Evolutionary conservation across 768 basidiomycete species (phyloP).

Genomic region (Russula virescens): DNA sequence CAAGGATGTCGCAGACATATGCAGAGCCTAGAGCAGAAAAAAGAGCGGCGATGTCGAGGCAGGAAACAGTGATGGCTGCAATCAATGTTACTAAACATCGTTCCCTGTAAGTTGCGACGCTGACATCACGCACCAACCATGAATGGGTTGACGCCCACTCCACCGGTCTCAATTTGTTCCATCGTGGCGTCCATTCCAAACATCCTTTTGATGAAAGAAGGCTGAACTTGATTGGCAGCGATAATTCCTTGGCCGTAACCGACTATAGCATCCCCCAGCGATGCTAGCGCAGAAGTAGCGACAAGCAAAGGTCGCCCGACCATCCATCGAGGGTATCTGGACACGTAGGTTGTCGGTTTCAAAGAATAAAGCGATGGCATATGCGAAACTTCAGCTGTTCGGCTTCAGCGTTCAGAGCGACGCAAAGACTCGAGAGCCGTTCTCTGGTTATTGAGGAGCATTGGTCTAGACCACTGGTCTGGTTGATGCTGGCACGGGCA

Average conservation of each 20-base stretch:
- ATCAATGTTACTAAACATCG: background rate
- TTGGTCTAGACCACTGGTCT: background rate
- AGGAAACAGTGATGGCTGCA: conserved; percentile 45
- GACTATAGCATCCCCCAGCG: conserved; percentile 52
- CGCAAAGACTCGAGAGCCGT: background rate
- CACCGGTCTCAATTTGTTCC: conserved; percentile 38
- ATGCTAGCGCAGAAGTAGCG: conserved; percentile 47
- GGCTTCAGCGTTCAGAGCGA: background rate
- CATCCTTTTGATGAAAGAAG: conserved; percentile 45
- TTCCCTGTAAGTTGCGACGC: background rate
- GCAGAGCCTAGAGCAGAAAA: conserved; percentile 42
- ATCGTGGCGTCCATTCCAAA: conserved; percentile 43
- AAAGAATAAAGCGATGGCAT: conserved; percentile 26
- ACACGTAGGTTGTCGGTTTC: conserved; percentile 36
- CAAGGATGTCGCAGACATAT: conserved; percentile 46
- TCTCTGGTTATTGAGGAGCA: background rate
- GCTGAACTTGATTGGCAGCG: conserved; percentile 47
- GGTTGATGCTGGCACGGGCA: background rate
- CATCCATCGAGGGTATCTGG: conserved; percentile 49
- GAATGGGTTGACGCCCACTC: conserved; percentile 43
- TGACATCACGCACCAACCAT: conserved; percentile 36
- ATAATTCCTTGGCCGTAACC: conserved; percentile 52
- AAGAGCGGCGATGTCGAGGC: conserved; percentile 46
- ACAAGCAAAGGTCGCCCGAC: conserved; percentile 45
- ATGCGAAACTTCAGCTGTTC: background rate